phyloP scores from a whole-genome alignment of 192 early-diverging fungal genomes.

The Blastocladiella britannica region DNA sequence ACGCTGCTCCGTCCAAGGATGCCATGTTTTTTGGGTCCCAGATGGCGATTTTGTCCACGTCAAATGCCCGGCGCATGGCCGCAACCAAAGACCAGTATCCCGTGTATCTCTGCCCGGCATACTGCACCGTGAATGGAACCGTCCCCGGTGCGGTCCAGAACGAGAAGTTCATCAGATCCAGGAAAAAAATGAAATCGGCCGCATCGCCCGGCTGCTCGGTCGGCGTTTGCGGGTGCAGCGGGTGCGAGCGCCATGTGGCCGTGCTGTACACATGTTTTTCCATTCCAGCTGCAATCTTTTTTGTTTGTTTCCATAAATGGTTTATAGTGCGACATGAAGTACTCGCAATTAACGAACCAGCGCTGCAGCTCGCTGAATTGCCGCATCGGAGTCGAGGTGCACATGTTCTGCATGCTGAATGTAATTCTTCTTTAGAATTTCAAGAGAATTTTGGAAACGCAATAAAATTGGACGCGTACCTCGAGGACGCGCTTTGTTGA shows the following conservation, averaged over 20 bases:
- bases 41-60: constrained; percentile 35
- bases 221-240: constrained; percentile 38
- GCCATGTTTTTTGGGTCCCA: constrained; percentile 33
- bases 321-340: background rate
- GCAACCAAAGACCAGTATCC: constrained; percentile 75
- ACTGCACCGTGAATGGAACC: constrained; percentile 33
- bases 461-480: no score
- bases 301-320: background rate
- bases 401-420: background rate
- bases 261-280: constrained; percentile 32
- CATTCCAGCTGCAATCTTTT: constrained; percentile 38
- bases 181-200: constrained; percentile 58
- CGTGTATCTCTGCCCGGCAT: constrained; percentile 30
- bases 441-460: no score
- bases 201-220: constrained; percentile 26
- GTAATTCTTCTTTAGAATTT: no score
- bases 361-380: constrained; percentile 24
- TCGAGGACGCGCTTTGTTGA: no score
- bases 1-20: constrained; percentile 13
- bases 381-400: constrained; percentile 5
- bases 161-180: constrained; percentile 68
- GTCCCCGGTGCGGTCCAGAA: constrained; percentile 52
- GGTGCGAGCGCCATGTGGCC: constrained; percentile 36
- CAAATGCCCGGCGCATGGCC: constrained; percentile 31
- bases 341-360: constrained; percentile 10